These are phyloP conservation scores for Russula sp. DNA, from an alignment of 768 basidiomycete species.

Conservation along the genomic window DNA sequence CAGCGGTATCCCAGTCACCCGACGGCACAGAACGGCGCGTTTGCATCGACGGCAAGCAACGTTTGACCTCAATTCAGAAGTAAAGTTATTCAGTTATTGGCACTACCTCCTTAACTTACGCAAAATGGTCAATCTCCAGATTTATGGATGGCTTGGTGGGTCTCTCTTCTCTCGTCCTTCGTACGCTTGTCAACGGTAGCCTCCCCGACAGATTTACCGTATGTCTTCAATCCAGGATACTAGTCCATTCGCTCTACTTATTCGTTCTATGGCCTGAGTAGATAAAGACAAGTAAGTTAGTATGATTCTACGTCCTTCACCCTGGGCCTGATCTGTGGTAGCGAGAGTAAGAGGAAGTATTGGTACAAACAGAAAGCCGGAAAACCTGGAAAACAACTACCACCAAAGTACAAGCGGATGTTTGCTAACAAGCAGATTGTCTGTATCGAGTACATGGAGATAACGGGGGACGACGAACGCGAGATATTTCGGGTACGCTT, in stretches of 20 bases:
- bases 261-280: constrained; percentile 23
- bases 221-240: not conserved
- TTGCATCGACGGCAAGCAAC: constrained; percentile 74
- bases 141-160: constrained; percentile 57
- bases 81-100: constrained; percentile 32
- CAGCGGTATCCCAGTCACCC: constrained; percentile 42
- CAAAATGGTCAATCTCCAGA: constrained; percentile 36
- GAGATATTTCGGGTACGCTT: constrained; percentile 37
- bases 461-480: constrained; percentile 34
- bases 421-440: constrained; percentile 49
- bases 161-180: constrained; percentile 23
- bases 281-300: constrained; percentile 43
- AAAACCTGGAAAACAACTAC: constrained; percentile 36
- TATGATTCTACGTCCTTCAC: too few relatives aligned
- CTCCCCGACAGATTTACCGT: constrained; percentile 20
- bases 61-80: constrained; percentile 63
- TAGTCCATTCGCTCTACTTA: constrained; percentile 6
- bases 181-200: not conserved
- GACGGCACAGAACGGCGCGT: constrained; percentile 47
- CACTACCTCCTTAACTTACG: not conserved
- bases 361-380: constrained; percentile 38
- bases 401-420: constrained; percentile 37
- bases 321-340: not conserved
- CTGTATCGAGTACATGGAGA: constrained; percentile 47
- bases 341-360: constrained; percentile 34